Base-by-base conservation (phyloP, 208 protist species). In the Trypanosoma avium region DNA sequence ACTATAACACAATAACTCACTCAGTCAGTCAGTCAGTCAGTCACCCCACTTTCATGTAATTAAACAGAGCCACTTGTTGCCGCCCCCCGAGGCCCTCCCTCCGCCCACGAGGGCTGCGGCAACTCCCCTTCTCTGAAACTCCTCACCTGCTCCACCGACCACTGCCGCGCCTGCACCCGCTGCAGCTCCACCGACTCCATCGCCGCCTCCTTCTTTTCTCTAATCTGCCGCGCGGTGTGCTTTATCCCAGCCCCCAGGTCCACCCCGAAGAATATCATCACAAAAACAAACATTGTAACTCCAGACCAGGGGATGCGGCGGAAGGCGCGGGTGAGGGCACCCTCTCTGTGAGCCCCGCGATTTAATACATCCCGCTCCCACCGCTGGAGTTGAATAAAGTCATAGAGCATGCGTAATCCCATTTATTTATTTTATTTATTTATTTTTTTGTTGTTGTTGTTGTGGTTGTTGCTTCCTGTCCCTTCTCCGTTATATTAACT, bases 211-310 rank as follows among this genome's bases (percentile, higher is more conserved):
- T 93, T 93, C 73, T 88, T 86, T 59, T 93, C 87, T 36, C 73
- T 60, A 7, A 93, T 83, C 57, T 84, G 77, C 36, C 36, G 40
- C 33, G 87, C 81, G 2, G 87, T 93, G 49, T 90, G 77, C 56
- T 88, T 90, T 43, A 91, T 84, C 36, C 87, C 83, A 3, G 84
- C 84, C 8, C 80, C 82, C 17, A 93, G 72, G 69, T 93, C 87
- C 6, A 93, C 75, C 10, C 87, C 87, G 53, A 93, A 93, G 63
- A 93, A 93, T 36, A 93, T 50, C 81, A 91, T 89, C 49, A 91
- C 69, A 63, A 93, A 91, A 68, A 88, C 62, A 57, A 93, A 84
- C 84, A 91, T 86, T 13, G 82, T 58, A 45, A 93, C 79, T 22
- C 84, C 83, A 3, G 82, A 82, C 84, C 87, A 93, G 17, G 87